These are phyloP conservation scores for Hippophae rhamnoides DNA, from an alignment of 306 rosid species.

Conservation along the genomic window DNA sequence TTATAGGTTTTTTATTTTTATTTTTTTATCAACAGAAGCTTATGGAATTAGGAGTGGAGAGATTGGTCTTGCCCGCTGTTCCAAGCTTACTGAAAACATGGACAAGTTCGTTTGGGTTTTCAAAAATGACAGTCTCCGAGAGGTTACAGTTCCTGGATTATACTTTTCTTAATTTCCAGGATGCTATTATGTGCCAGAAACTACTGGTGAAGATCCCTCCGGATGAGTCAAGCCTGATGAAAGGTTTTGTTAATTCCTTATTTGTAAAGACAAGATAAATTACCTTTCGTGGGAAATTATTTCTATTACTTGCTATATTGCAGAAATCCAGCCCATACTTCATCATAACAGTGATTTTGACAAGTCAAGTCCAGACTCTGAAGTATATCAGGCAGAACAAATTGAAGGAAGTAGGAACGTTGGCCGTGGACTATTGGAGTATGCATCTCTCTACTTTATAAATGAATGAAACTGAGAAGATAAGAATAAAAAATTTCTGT, in stretches of 20 bases:
- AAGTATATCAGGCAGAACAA: constrained; percentile 36
- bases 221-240: constrained; percentile 16
- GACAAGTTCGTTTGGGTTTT: not conserved
- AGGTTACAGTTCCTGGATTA: not conserved
- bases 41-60: not conserved
- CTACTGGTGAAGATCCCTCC: constrained; percentile 18
- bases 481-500: too few species aligned
- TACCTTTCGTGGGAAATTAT: not conserved
- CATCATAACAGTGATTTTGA: constrained; percentile 16
- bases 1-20: too few species aligned
- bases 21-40: not conserved
- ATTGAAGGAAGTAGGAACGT: constrained; percentile 19
- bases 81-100: not conserved
- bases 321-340: constrained; percentile 27
- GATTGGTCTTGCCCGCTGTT: not conserved
- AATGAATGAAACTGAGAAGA: not conserved
- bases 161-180: not conserved
- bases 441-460: constrained; percentile 25
- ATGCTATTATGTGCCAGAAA: not conserved
- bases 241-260: constrained; percentile 22
- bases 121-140: not conserved
- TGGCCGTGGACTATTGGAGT: constrained; percentile 31
- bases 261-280: not conserved
- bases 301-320: constrained; percentile 5
- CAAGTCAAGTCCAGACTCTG: constrained; percentile 30